Base-by-base conservation (phyloP, 1,284 basidiomycete species). In the Ustilago vetiveriae region DNA sequence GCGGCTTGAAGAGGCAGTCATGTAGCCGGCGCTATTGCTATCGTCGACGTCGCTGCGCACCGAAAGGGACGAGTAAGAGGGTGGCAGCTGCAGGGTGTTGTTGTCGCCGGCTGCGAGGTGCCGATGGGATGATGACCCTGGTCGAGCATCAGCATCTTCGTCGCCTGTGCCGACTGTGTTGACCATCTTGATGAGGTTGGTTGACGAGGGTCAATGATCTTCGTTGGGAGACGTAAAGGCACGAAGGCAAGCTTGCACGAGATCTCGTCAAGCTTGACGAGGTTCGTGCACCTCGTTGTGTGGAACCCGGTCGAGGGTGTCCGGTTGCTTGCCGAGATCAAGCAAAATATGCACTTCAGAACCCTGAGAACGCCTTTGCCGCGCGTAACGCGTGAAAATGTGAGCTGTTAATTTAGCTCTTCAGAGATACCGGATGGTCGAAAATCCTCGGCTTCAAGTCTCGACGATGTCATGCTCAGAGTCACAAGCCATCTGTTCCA, bases 1-100 rank as follows among this genome's bases (percentile, higher is more conserved):
- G 30, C 51, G 43, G 32, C 56, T 59, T 0, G 55, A 59, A 10
- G 63, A 59, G 9, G 63, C 63, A 9, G 63, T 59, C 27, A 58
- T 48, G 35, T 59, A 58, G 8, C 63, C 55, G 3, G 56, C 51
- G 21, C 36, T 41, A 40, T 33, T 42, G 17, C 17, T 21, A 37
- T 43, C 48, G 13, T 65, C 63, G 13, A 21, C 19, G 11, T 64
- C 55, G 38, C 54, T 65, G n/a, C 46, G 45, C 10, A 65, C 41
- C 2, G 62, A 65, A 17, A 58, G 50, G 4, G 62, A 54, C 6
- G 62, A 65, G 9, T 44, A 23, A 2, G 55, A 58, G 1, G 54
- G 45, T 21, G 62, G 62, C 6, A 58, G 49, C 13, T 40, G 52
- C 27, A 63, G 27, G 3, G 40, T 38, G 21, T 41, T 45, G 30